Conservation (phyloP, 2,329 filamentous ascomycete genomes). For the Periconia sp. region DNA sequence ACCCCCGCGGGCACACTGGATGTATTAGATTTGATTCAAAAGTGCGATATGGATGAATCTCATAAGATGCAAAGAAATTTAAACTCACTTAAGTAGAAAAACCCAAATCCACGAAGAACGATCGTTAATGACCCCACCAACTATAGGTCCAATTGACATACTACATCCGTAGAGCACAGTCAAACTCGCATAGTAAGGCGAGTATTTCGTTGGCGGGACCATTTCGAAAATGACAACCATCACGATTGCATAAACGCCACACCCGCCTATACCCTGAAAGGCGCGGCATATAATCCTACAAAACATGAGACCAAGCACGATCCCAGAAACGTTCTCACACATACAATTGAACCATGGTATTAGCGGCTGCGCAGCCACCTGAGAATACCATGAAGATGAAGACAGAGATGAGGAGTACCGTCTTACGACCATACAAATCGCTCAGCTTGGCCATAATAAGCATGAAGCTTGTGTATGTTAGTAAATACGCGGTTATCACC, state of each 20-base stretch:
- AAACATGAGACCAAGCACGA: neutral
- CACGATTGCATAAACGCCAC: neutral
- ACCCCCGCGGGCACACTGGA: neutral
- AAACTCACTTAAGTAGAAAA: neutral
- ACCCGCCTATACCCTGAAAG: conserved; percentile 1
- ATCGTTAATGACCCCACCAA: neutral
- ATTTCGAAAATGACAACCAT: neutral
- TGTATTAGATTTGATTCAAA: neutral
- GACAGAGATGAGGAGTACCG: neutral
- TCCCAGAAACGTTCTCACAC: neutral
- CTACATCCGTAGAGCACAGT: neutral
- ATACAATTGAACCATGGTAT: conserved; percentile 30
- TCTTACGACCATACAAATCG: conserved; percentile 20
- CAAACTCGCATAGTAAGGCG: neutral
- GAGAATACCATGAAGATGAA: conserved; percentile 2
- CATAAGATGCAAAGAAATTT: neutral
- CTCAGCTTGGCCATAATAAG: too few species aligned
- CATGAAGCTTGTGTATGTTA: too few species aligned
- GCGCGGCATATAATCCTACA: conserved; percentile 12
- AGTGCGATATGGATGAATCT: neutral
- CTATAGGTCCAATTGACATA: neutral
- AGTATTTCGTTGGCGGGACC: neutral
- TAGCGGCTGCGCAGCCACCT: conserved; percentile 23
- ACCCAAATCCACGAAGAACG: neutral
- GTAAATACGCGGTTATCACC: conserved; percentile 37